Percentiles rank a stretch among this genome's conserved stretches.
These are phyloP conservation scores for Immersiporthe knoxdaviesiana DNA, from an alignment of 2,329 filamentous ascomycete species.

Conservation along the genomic window DNA sequence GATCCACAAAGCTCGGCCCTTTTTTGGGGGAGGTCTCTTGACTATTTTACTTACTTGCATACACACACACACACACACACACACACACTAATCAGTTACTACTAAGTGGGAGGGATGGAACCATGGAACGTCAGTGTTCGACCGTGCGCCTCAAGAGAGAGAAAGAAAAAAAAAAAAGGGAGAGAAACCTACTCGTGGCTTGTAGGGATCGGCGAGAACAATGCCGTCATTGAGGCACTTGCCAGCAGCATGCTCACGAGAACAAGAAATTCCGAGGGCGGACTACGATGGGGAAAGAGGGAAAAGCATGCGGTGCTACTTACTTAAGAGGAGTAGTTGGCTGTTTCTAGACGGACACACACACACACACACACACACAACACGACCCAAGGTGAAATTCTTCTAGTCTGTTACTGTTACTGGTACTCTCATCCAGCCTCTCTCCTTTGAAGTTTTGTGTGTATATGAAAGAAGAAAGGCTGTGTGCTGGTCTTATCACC, in stretches of 20 bases:
- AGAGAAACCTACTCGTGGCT: background rate
- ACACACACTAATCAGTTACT: too few species aligned
- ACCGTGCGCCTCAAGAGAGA: conserved; percentile 18
- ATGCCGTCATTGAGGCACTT: conserved; percentile 25
- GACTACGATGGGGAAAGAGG: background rate
- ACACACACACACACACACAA: background rate
- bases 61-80: too few species aligned
- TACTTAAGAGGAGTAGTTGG: conserved; percentile 8
- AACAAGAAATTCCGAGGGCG: conserved; percentile 8
- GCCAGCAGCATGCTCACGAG: conserved; percentile 20
- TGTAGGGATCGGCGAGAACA: conserved; percentile 18
- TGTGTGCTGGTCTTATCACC: background rate
- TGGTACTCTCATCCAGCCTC: background rate
- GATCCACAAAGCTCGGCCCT: conserved; percentile 5
- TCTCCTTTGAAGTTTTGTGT: background rate
- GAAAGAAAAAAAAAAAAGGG: too few species aligned
- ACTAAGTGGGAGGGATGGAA: background rate
- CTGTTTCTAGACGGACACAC: background rate
- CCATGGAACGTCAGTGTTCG: conserved; percentile 4
- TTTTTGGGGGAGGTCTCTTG: conserved; percentile 12
- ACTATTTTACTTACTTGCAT: background rate
- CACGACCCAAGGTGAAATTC: background rate
- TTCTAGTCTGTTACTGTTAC: background rate
- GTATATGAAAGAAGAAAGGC: background rate
- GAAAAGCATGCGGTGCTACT: conserved; percentile 19